These are phyloP conservation scores for Tolypocladium inflatum DNA, from an alignment of 2,329 filamentous ascomycete genomes.

Conservation along the genomic window DNA sequence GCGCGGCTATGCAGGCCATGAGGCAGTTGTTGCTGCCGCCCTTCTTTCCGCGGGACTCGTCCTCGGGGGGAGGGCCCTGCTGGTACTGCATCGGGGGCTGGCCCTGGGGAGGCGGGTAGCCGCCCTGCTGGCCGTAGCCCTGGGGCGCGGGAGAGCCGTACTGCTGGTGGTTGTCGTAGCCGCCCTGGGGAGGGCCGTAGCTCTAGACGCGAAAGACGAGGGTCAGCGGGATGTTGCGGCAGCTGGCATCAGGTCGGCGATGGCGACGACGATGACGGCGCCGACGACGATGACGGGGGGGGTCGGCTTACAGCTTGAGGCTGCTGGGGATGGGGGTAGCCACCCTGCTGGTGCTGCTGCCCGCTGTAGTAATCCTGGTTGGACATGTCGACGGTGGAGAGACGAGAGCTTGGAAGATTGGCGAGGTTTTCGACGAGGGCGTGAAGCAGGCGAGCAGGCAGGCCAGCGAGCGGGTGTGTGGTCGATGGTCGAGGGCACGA, in stretches of 20 bases:
- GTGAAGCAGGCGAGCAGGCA: not conserved
- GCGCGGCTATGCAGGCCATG: conserved; percentile 34
- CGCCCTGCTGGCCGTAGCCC: conserved; percentile 20
- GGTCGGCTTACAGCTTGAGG: conserved; percentile 26
- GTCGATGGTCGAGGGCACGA: not conserved
- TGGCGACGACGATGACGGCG: not conserved
- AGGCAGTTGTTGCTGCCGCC: conserved; percentile 32
- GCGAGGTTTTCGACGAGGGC: not conserved
- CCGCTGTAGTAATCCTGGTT: conserved; percentile 31
- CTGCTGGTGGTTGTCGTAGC: not conserved
- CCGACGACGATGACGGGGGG: not conserved
- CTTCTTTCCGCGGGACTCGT: conserved; percentile 16
- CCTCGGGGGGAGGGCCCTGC: conserved; percentile 23
- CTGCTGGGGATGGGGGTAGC: conserved; percentile 30
- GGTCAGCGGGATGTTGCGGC: not conserved
- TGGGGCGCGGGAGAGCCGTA: not conserved
- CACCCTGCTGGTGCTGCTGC: conserved; percentile 16
- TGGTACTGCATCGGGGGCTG: conserved; percentile 35
- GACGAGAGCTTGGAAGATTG: not conserved
- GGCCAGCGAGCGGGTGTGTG: not conserved
- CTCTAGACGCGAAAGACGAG: not conserved
- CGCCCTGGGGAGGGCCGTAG: not conserved
- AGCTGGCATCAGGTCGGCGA: not conserved
- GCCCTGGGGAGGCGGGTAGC: conserved; percentile 23
- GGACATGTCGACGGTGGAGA: conserved; percentile 19